A percentile compares a stretch with the other conserved stretches of the same genome.
These are phyloP conservation scores for Yamadazyma sp. DNA, from an alignment of 1,139 yeast genomes.

Conservation along the genomic window DNA sequence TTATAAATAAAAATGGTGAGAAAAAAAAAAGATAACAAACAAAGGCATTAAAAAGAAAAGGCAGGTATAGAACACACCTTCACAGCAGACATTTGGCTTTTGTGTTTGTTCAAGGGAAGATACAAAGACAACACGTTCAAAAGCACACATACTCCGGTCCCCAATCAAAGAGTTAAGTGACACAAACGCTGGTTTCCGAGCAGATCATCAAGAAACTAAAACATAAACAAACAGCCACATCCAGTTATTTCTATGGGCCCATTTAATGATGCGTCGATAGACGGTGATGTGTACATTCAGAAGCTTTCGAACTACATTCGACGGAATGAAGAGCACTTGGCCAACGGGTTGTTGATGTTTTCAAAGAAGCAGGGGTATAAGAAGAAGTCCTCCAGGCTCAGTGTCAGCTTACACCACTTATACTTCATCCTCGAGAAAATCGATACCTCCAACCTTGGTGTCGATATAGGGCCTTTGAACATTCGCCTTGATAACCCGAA, in stretches of 20 bases:
- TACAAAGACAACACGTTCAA: not conserved
- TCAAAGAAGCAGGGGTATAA: slow-evolving; percentile 32
- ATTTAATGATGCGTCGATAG: slow-evolving; percentile 26
- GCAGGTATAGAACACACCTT: no score
- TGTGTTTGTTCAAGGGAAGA: no score
- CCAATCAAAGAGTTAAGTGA: no score
- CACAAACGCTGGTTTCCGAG: not conserved
- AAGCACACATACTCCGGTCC: no score
- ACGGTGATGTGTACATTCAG: slow-evolving; percentile 46
- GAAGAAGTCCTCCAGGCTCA: slow-evolving; percentile 53
- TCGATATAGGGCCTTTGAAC: slow-evolving; percentile 64
- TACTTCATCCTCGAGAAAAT: slow-evolving; percentile 60
- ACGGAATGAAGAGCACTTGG: slow-evolving; percentile 45
- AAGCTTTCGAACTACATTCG: slow-evolving; percentile 41
- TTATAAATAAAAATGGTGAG: not conserved
- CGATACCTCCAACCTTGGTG: slow-evolving; percentile 51
- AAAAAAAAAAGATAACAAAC: not conserved
- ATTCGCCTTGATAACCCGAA: slow-evolving; percentile 59
- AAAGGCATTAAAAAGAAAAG: not conserved
- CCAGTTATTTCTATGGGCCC: slow-evolving; percentile 18
- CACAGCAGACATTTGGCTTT: no score
- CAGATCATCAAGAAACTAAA: not conserved
- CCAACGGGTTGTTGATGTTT: slow-evolving; percentile 45
- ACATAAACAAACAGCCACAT: not conserved
- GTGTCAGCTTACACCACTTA: slow-evolving; percentile 61